Conservation (phyloP, 164 flowering plant genomes). For the Macadamia integrifolia region DNA sequence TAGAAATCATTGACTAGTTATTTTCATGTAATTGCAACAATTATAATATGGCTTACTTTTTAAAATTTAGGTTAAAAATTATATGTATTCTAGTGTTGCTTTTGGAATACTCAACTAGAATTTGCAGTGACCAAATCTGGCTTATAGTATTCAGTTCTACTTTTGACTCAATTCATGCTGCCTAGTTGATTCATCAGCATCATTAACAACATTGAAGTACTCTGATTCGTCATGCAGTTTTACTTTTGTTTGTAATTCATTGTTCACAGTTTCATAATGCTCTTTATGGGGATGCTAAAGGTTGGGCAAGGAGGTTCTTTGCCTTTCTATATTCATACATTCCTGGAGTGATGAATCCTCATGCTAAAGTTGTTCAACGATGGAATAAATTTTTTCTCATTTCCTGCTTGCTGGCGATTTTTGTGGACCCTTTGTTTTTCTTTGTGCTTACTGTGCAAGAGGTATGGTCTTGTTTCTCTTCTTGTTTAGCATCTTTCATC, state of each 20-base stretch:
- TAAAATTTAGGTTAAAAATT: too few species aligned
- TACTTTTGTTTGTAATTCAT: background rate
- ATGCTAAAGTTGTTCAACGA: slow-evolving; percentile 39
- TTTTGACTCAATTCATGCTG: too few species aligned
- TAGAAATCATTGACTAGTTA: too few species aligned
- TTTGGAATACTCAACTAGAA: too few species aligned
- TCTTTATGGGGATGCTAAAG: slow-evolving; percentile 65
- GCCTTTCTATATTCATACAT: slow-evolving; percentile 26
- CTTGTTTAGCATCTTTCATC: background rate
- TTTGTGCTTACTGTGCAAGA: slow-evolving; percentile 40
- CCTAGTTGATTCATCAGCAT: too few species aligned
- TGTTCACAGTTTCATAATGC: slow-evolving; percentile 48
- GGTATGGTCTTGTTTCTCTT: slow-evolving; percentile 27
- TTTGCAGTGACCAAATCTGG: too few species aligned
- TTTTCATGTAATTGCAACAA: too few species aligned
- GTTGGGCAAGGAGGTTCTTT: slow-evolving; percentile 46
- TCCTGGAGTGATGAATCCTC: slow-evolving; percentile 19
- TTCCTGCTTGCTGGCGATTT: slow-evolving; percentile 57
- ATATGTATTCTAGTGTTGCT: too few species aligned
- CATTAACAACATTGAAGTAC: background rate
- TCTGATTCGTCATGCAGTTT: background rate
- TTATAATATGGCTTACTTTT: too few species aligned
- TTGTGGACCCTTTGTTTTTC: slow-evolving; percentile 67
- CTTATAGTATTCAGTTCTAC: too few species aligned
- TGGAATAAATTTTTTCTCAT: slow-evolving; percentile 29